Evolutionary conservation across 305 asterid genomes (phyloP).

Genomic region (Fraxinus ornus): DNA sequence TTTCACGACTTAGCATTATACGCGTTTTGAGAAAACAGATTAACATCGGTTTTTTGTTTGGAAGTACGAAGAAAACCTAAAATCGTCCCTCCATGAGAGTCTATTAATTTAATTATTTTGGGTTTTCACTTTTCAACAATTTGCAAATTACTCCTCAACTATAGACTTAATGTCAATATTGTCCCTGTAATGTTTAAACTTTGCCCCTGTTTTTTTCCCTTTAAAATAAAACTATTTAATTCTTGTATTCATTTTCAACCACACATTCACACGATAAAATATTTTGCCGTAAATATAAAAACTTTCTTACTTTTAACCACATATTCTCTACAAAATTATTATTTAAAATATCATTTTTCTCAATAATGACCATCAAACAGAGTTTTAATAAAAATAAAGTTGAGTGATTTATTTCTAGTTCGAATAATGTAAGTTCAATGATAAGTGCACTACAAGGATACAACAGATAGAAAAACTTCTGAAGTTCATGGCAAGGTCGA

Average conservation of each 20-base stretch:
- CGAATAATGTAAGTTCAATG: too few relatives aligned
- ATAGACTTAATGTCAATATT: neutral
- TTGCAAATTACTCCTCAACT: neutral
- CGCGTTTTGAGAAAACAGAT: conserved; percentile 2
- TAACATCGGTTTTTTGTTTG: conserved; percentile 1
- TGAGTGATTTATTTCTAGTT: too few relatives aligned
- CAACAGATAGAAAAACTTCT: conserved; percentile 27
- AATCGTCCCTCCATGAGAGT: neutral
- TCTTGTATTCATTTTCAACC: too few relatives aligned
- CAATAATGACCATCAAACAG: too few relatives aligned
- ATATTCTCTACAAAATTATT: too few relatives aligned
- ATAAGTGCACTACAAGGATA: conserved; percentile 7
- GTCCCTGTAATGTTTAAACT: neutral
- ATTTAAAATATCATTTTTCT: too few relatives aligned
- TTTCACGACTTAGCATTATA: conserved; percentile 13
- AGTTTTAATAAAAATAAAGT: too few relatives aligned
- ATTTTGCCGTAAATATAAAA: too few relatives aligned
- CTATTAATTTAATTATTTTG: neutral
- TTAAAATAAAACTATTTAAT: too few relatives aligned
- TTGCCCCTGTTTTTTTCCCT: too few relatives aligned
- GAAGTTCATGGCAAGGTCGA: conserved; percentile 46
- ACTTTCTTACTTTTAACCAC: too few relatives aligned
- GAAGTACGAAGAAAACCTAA: conserved; percentile 1
- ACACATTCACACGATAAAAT: too few relatives aligned
- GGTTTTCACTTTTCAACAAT: neutral